Percentiles rank a stretch among this genome's conserved stretches.
phyloP scores from a whole-genome alignment of 2,329 filamentous ascomycete genomes.

The Furcasterigmium furcatum region DNA sequence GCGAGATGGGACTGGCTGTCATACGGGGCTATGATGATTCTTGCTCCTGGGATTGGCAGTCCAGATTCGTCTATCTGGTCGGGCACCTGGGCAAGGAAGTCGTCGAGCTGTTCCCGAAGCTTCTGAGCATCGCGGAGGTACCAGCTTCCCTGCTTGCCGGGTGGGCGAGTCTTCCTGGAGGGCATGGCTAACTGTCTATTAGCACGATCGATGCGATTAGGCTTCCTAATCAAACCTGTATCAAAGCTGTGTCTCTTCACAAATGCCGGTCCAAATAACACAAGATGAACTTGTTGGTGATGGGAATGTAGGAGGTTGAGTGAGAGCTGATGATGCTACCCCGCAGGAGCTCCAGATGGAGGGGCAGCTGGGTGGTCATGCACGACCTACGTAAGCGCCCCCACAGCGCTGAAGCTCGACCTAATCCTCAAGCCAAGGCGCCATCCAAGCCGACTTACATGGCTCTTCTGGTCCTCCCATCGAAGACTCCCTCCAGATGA shows the following conservation, averaged over 20 bases:
- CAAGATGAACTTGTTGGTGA: neutral
- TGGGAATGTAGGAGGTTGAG: neutral
- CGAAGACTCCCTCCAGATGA: neutral
- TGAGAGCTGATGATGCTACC: neutral
- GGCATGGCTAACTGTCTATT: neutral
- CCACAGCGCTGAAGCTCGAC: too few relatives aligned
- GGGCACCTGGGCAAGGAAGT: slow-evolving; percentile 72
- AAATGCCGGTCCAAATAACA: too few relatives aligned
- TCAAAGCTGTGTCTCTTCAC: too few relatives aligned
- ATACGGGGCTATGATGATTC: slow-evolving; percentile 55
- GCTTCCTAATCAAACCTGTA: too few relatives aligned
- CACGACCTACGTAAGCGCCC: too few relatives aligned
- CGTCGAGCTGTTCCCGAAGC: slow-evolving; percentile 69
- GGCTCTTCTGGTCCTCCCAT: too few relatives aligned
- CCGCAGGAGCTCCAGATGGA: too few relatives aligned
- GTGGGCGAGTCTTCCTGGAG: slow-evolving; percentile 30
- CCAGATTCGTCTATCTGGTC: slow-evolving; percentile 52
- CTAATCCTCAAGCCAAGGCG: too few relatives aligned
- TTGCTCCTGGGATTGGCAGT: slow-evolving; percentile 70
- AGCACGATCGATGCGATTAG: too few relatives aligned
- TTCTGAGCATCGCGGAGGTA: slow-evolving; percentile 61
- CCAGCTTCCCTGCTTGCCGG: slow-evolving; percentile 85
- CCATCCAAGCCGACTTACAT: too few relatives aligned
- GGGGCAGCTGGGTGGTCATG: too few relatives aligned
- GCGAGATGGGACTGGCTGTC: neutral